phyloP scores from a whole-genome alignment of 1,139 yeast genomes.

The Pichia sp. region DNA sequence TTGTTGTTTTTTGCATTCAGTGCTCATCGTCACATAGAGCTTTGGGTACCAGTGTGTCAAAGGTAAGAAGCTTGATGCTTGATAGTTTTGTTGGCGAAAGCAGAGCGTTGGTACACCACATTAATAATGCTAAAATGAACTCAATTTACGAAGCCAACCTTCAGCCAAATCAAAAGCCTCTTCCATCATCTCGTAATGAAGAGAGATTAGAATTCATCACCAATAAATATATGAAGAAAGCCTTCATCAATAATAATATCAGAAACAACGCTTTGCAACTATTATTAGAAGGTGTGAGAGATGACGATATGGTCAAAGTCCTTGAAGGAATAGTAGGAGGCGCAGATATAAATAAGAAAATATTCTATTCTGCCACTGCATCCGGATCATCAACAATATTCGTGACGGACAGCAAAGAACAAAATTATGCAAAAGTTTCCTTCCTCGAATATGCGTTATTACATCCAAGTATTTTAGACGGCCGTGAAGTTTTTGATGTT shows the following conservation, averaged over 20 bases:
- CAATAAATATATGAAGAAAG: slow-evolving; percentile 46
- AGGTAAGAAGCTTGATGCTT: slow-evolving; percentile 46
- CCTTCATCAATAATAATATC: slow-evolving; percentile 31
- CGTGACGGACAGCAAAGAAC: not conserved
- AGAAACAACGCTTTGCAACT: slow-evolving; percentile 26
- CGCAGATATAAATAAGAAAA: slow-evolving; percentile 41
- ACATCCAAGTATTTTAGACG: slow-evolving; percentile 35
- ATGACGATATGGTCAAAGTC: slow-evolving; percentile 45
- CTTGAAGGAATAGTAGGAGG: slow-evolving; percentile 47
- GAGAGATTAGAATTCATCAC: slow-evolving; percentile 42
- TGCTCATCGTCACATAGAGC: slow-evolving; percentile 65
- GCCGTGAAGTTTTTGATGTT: slow-evolving; percentile 47
- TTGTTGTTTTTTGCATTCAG: slow-evolving; percentile 72
- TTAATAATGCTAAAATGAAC: slow-evolving; percentile 42
- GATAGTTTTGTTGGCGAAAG: slow-evolving; percentile 45
- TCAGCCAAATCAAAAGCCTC: slow-evolving; percentile 24
- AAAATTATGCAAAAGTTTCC: slow-evolving; percentile 32
- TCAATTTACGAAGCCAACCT: slow-evolving; percentile 36
- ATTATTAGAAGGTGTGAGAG: slow-evolving; percentile 45
- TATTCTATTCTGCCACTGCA: not conserved
- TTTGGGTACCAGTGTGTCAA: slow-evolving; percentile 49
- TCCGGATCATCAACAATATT: not conserved
- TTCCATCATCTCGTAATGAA: slow-evolving; percentile 29
- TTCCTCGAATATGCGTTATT: slow-evolving; percentile 58
- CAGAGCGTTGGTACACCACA: slow-evolving; percentile 37